Conservation (phyloP, 257 asterid species). For the Henckelia pumila region DNA sequence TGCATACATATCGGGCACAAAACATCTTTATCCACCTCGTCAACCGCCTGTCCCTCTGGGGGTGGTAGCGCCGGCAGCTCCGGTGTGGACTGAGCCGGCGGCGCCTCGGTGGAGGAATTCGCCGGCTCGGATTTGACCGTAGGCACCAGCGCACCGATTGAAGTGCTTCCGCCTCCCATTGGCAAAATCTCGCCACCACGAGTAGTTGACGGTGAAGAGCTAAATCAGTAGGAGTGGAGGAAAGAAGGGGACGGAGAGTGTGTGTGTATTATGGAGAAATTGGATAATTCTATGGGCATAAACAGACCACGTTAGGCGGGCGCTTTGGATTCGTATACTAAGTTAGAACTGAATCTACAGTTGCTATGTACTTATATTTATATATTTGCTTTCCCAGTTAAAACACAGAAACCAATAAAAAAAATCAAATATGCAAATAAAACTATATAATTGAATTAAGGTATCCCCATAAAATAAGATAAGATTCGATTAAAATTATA, state of each 20-base stretch:
- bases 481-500: too few relatives aligned
- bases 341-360: neutral
- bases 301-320: slow-evolving; percentile 70
- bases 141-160: slow-evolving; percentile 56
- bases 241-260: slow-evolving; percentile 26
- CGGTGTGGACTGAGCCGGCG: slow-evolving; percentile 17
- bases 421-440: too few relatives aligned
- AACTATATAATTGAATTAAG: too few relatives aligned
- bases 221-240: slow-evolving; percentile 23
- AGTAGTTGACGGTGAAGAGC: neutral
- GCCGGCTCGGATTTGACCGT: slow-evolving; percentile 43
- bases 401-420: too few relatives aligned
- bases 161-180: slow-evolving; percentile 42
- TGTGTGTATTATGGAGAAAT: neutral
- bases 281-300: slow-evolving; percentile 50
- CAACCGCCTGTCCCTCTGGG: slow-evolving; percentile 9
- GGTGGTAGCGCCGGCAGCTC: slow-evolving; percentile 6
- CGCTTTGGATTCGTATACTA: too few relatives aligned
- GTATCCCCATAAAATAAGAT: too few relatives aligned
- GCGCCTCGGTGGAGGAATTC: slow-evolving; percentile 30
- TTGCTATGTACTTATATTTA: too few relatives aligned
- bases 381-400: too few relatives aligned
- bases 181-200: neutral
- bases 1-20: slow-evolving; percentile 97
- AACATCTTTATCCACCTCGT: slow-evolving; percentile 58